phyloP scores from a whole-genome alignment of 1,284 basidiomycete genomes.

The Pseudozyma sp. region DNA sequence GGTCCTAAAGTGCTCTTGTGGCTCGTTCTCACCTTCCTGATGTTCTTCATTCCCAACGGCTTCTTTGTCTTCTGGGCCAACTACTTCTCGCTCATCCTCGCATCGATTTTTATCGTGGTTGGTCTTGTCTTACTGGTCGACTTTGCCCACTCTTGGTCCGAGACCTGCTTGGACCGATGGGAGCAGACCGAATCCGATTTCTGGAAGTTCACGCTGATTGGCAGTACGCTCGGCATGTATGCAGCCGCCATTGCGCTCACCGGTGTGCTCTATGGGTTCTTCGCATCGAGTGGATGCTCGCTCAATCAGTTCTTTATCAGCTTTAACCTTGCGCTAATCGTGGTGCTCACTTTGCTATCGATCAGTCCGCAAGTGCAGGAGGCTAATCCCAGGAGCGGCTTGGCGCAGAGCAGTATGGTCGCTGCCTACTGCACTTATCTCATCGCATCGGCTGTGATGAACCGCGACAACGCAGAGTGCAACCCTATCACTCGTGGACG shows the following conservation, averaged over 20 bases:
- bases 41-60: conserved; percentile 91
- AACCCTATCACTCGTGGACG: conserved; percentile 82
- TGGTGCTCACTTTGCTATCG: conserved; percentile 84
- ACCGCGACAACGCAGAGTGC: conserved; percentile 85
- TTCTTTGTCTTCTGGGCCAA: conserved; percentile 98
- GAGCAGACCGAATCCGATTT: conserved; percentile 84
- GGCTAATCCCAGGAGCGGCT: conserved; percentile 90
- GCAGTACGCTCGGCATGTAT: conserved; percentile 92
- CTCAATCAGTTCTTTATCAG: conserved; percentile 96
- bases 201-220: conserved; percentile 96
- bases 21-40: conserved; percentile 80
- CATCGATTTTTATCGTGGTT: conserved; percentile 90
- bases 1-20: conserved; percentile 92
- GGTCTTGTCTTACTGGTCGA: conserved; percentile 97
- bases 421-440: conserved; percentile 97
- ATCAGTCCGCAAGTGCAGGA: conserved; percentile 90
- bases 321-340: conserved; percentile 85
- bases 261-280: conserved; percentile 89
- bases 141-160: conserved; percentile 98
- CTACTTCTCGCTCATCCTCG: conserved; percentile 88
- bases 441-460: conserved; percentile 91
- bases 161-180: conserved; percentile 95
- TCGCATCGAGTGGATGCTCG: conserved; percentile 85
- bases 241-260: conserved; percentile 84
- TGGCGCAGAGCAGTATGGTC: conserved; percentile 96